Base-by-base conservation (phyloP, 139 green algal species). In the Chlamydomonas eustigma region DNA sequence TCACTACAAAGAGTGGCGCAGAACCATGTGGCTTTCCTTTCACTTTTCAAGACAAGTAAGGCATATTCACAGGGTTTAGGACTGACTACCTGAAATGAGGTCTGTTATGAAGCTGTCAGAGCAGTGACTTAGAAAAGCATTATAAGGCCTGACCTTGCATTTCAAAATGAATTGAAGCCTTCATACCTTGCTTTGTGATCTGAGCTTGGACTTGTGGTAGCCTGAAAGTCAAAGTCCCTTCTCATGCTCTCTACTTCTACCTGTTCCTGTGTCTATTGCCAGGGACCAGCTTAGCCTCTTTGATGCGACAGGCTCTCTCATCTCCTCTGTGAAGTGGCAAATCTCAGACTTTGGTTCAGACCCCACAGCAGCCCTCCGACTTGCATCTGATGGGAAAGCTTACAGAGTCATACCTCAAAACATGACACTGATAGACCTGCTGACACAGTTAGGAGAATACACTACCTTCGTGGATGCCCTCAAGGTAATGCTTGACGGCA, bases 1-100 rank as follows among this genome's bases (percentile, higher is more conserved):
- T 91, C 39, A 70, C 3, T 3, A 80, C 84, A 1, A 72, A 73
- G 35, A 83, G 33, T 8, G 76, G 85, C 2, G 44, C 30, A 31
- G 83, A 84, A 38, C 63, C 75, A 0, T 91, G 86, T 75, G 86
- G 86, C 71, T 86, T 86, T 51, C 50, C 81, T 28, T 91, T 91
- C 52, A 71, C 52, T 24, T 58, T 91, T 65, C 52, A 67, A 64
- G 58, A 33, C 64, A 71, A 24, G 36, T 63, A 50, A 6, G 73
- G 5, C 18, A 36, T 50, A 35, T 22, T 8, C 4, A 18, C 0
- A 4, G 2, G 38, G 12, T 58, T 28, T 22, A 28, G 44, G 22
- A 28, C 12, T 22, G 12, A 58, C 44, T 58, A 58, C 22, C 12
- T 58, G 22, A 12, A 28, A 22, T 28, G 44, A 58, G 44, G 44